phyloP scores from a whole-genome alignment of 495 filamentous ascomycete species.

The Penicillium robsamsonii region DNA sequence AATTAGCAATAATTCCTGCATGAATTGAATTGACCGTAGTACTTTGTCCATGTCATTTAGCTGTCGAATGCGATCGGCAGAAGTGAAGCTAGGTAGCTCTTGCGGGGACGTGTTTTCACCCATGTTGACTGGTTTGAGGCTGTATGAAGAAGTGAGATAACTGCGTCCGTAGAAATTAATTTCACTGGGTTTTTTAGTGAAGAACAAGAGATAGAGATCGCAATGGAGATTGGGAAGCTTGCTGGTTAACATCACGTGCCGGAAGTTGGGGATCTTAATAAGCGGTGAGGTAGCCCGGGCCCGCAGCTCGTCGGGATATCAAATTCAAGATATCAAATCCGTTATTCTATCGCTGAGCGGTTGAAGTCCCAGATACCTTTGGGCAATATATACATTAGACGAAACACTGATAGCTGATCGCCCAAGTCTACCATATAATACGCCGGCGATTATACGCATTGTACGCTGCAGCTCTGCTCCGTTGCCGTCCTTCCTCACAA shows the following conservation, averaged over 20 bases:
- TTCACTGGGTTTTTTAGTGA: background rate
- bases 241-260: constrained; percentile 22
- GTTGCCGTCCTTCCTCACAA: background rate
- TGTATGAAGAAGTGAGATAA: background rate
- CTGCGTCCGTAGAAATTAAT: background rate
- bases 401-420: background rate
- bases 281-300: constrained; percentile 7
- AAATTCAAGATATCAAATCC: constrained; percentile 17
- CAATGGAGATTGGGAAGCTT: background rate
- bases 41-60: constrained; percentile 75
- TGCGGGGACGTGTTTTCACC: background rate
- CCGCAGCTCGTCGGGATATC: constrained; percentile 12
- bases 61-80: constrained; percentile 71
- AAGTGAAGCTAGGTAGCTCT: constrained; percentile 46
- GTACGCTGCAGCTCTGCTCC: background rate
- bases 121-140: background rate
- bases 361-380: background rate
- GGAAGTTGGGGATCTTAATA: constrained; percentile 22
- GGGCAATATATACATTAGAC: background rate
- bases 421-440: background rate
- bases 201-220: background rate
- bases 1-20: background rate
- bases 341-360: background rate
- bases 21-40: constrained; percentile 11
- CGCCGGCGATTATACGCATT: background rate